These are phyloP conservation scores for Lathyrus sativus DNA, from an alignment of 306 rosid species.

Conservation along the genomic window DNA sequence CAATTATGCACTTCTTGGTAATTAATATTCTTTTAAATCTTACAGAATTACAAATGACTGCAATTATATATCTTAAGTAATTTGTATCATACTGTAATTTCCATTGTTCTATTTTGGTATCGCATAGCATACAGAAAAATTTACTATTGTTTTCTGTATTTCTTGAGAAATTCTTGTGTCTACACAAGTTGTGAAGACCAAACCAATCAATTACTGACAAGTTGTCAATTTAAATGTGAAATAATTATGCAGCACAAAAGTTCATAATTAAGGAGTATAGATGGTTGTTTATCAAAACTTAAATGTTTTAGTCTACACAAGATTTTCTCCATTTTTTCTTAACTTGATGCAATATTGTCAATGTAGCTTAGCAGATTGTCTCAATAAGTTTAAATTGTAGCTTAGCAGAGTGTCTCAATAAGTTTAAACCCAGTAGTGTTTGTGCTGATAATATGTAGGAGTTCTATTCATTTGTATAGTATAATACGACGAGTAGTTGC, in stretches of 20 bases:
- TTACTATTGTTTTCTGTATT: neutral
- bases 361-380: too few species aligned
- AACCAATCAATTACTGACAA: constrained; percentile 8
- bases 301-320: too few species aligned
- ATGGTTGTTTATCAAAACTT: neutral
- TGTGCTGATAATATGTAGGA: neutral
- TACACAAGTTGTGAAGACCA: neutral
- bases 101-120: neutral
- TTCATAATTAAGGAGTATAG: neutral
- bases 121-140: neutral
- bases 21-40: constrained; percentile 29
- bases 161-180: constrained; percentile 10
- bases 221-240: neutral
- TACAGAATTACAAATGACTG: constrained; percentile 25
- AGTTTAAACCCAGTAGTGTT: constrained; percentile 18
- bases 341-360: too few species aligned
- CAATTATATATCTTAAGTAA: constrained; percentile 7
- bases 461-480: constrained; percentile 5
- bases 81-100: constrained; percentile 21
- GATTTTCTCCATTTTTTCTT: too few species aligned
- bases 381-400: too few species aligned
- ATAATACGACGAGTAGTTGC: too few species aligned
- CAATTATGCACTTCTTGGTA: constrained; percentile 99
- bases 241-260: neutral
- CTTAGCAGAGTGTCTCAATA: neutral